A percentile compares a stretch with the other conserved stretches of the same genome.
These are phyloP conservation scores for Saccharum hybrid DNA, from an alignment of 202 grass and related monocot genomes.

Conservation along the genomic window DNA sequence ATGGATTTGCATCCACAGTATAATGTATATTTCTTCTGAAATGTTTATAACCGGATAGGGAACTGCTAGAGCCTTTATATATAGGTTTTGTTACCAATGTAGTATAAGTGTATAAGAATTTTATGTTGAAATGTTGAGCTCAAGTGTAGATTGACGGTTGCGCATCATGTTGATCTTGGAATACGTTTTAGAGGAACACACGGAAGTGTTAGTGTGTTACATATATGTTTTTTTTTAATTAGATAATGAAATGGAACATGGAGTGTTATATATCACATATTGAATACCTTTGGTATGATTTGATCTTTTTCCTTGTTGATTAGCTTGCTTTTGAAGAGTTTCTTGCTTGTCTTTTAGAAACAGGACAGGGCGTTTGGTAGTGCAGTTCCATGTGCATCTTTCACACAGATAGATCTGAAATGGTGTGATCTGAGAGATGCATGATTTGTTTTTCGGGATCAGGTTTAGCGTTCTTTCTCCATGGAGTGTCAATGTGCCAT, in stretches of 20 bases:
- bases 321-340: background rate
- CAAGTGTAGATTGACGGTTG: conserved; percentile 27
- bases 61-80: background rate
- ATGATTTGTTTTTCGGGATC: background rate
- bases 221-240: background rate
- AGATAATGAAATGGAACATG: background rate
- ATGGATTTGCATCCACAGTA: background rate
- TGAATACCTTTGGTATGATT: background rate
- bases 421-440: background rate
- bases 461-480: background rate
- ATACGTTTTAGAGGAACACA: background rate
- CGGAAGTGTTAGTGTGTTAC: background rate
- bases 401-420: background rate
- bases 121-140: conserved; percentile 27
- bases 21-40: conserved; percentile 13
- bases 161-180: background rate
- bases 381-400: conserved; percentile 3
- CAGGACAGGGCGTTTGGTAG: background rate
- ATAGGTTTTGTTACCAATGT: too few species aligned
- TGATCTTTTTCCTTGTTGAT: background rate
- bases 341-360: background rate
- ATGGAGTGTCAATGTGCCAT: background rate
- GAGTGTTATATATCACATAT: background rate
- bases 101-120: background rate
- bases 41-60: background rate